Base-by-base conservation (phyloP, 169 alveolate genomes). In the Ichthyophthirius multifiliis region DNA sequence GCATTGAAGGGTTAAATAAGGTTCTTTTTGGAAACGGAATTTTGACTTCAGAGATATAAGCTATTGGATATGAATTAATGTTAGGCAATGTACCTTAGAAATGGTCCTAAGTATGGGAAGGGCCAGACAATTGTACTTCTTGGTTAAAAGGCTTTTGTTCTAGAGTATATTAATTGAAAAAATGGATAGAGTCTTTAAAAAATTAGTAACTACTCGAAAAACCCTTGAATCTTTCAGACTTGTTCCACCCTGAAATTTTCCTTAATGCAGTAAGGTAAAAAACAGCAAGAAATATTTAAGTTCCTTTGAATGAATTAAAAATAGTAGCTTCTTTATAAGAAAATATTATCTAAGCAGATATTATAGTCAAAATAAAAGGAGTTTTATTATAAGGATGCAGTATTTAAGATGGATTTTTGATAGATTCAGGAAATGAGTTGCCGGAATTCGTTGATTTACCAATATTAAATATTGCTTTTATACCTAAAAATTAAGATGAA, bases 241-340 rank as follows among this genome's bases (percentile, higher is more conserved):
- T 96, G 43, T 91, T 96, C 86, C 95, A 94, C 67, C 98, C 98
- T n/a, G 97, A 92, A 78, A 95, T 67, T 27, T 87, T 90, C 81
- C 76, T 90, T 23, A 90, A 86, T 44, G 95, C 92, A 30, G 45
- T 84, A 34, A 77, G 89, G 78, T 75, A 87, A 35, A 64, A 73
- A 20, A 23, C 44, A 27, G 76, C 84, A 15, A 74, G 88, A 75
- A 31, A 74, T 27, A 27, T 75, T 12, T 10, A 43, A 13, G 31
- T 37, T 16, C 86, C 93, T 20, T 79, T 90, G 45, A 91, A 90
- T 80, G 87, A 87, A 37, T 39, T 87, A 15, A 87, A 87, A 45
- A 37, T 90, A 31, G 86, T 82, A 10, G 55, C 93, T 6, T 65
- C 81, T 45, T 89, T 92, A 43, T 83, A 87, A 20, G 44, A 23